A percentile compares a stretch with the other conserved stretches of the same genome.
These are phyloP conservation scores for Sclerotinia minor DNA, from an alignment of 2,329 filamentous ascomycete species.

Conservation along the genomic window DNA sequence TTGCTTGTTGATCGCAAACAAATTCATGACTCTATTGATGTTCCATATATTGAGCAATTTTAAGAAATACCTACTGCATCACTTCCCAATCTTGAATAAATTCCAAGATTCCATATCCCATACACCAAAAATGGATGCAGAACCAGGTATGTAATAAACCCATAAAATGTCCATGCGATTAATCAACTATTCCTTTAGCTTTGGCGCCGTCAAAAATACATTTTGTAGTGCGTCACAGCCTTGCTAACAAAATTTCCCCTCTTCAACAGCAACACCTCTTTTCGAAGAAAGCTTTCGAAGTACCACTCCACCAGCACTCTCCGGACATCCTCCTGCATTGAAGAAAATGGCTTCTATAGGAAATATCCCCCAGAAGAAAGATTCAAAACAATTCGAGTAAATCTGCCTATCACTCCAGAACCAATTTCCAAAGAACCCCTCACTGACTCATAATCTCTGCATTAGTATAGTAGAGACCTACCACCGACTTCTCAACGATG, in stretches of 20 bases:
- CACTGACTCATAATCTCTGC: conserved; percentile 33
- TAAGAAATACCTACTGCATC: background rate
- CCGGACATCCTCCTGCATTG: conserved; percentile 37
- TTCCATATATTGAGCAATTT: background rate
- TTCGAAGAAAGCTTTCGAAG: conserved; percentile 35
- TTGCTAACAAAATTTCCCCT: conserved; percentile 28
- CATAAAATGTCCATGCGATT: conserved; percentile 13
- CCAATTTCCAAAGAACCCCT: background rate
- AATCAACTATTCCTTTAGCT: conserved; percentile 14
- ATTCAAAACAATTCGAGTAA: conserved; percentile 39
- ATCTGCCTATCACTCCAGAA: background rate
- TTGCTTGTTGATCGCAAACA: background rate
- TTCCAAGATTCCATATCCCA: background rate
- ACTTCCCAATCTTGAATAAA: background rate
- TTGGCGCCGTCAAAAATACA: conserved; percentile 15
- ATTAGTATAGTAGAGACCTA: conserved; percentile 62
- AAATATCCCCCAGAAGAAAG: conserved; percentile 32
- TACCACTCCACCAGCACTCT: conserved; percentile 38
- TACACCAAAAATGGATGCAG: conserved; percentile 3
- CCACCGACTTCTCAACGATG: conserved; percentile 61
- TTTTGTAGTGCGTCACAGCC: conserved; percentile 23
- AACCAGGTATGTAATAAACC: conserved; percentile 12
- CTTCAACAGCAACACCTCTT: conserved; percentile 25
- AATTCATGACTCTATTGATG: conserved; percentile 2
- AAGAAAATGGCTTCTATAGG: conserved; percentile 39